Evolutionary conservation across 768 basidiomycete genomes (phyloP), one percentile per base, ranked within the genome.

Genomic region (Boletus bicolor): DNA sequence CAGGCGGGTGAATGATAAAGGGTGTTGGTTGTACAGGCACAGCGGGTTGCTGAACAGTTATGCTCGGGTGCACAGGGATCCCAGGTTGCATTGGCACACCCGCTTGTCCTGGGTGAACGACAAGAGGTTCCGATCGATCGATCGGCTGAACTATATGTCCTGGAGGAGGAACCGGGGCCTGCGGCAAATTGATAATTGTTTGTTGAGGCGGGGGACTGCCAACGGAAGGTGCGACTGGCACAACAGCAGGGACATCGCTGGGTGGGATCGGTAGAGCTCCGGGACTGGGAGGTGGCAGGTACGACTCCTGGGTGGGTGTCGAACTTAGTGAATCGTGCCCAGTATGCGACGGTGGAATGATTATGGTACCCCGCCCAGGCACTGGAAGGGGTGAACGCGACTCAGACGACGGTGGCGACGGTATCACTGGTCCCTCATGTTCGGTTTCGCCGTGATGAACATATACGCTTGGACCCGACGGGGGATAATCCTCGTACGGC

Each of bases 281-380:
- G 7, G 65, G 64, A 51, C 62, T 61, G 30, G 2, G 34, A 11
- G 57, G 61, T 37, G 43, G 68, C 1, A 54, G 51, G 28, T 44
- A 60, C 17, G 68, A 56, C n/a, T 52, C 57, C 24, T 71, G 67
- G 10, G 67, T 70, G 7, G 64, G 53, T 14, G 68, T 70, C 34
- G 69, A 71, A 44, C 39, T 54, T 26, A 53, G 54, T 15, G 68
- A 68, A 17, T 56, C 66, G 9, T 2, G 54, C 9, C 26, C 52
- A 3, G 15, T 12, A n/a, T 45, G 48, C 19, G 59, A 55, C 34
- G 50, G 64, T 30, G 55, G 56, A 39, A 72, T 21, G n/a, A 54
- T 7, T 17, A 64, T 38, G 1, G 57, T 55, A 24, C 39, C 59
- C 5, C 45, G 65, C 7, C 43, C 56, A 21, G 49, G 68, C 4